Evolutionary conservation across 2,329 filamentous ascomycete genomes (phyloP).

Genomic region (Penicillium sp.): DNA sequence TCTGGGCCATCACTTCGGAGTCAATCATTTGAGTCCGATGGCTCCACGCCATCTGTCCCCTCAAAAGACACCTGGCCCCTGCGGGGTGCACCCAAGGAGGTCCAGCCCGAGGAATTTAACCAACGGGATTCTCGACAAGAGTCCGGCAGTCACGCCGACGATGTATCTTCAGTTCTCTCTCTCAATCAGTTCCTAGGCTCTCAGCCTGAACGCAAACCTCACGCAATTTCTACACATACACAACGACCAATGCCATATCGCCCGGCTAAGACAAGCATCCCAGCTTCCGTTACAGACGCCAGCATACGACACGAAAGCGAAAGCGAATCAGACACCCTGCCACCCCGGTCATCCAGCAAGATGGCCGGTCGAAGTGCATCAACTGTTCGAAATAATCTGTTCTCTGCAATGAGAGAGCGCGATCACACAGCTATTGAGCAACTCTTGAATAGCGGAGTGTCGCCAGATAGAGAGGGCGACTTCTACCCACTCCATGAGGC

Average conservation of each 20-base stretch:
- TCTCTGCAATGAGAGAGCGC: slow-evolving; percentile 57
- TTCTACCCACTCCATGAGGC: slow-evolving; percentile 57
- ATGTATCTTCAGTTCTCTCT: slow-evolving; percentile 33
- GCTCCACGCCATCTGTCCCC: slow-evolving; percentile 24
- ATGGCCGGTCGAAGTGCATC: not conserved
- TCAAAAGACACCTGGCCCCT: slow-evolving; percentile 26
- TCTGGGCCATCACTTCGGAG: slow-evolving; percentile 4
- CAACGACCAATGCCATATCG: not conserved
- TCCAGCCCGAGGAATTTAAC: not conserved
- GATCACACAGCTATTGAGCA: slow-evolving; percentile 61
- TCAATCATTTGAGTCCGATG: not conserved
- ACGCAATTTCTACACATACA: slow-evolving; percentile 3
- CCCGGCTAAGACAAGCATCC: not conserved
- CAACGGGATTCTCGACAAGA: not conserved
- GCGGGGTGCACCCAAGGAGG: not conserved
- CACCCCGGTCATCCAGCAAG: not conserved
- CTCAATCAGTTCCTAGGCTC: slow-evolving; percentile 19
- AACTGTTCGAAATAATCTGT: slow-evolving; percentile 38
- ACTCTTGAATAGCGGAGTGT: slow-evolving; percentile 59
- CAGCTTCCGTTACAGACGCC: not conserved
- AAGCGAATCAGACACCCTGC: not conserved
- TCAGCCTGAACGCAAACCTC: slow-evolving; percentile 7
- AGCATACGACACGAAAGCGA: not conserved
- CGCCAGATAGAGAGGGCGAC: slow-evolving; percentile 52
- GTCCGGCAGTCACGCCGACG: slow-evolving; percentile 25